A percentile compares a stretch with the other conserved stretches of the same genome.
These are phyloP conservation scores for Chamaecyparis obtusa DNA, from an alignment of 75 land plant species.

Conservation along the genomic window DNA sequence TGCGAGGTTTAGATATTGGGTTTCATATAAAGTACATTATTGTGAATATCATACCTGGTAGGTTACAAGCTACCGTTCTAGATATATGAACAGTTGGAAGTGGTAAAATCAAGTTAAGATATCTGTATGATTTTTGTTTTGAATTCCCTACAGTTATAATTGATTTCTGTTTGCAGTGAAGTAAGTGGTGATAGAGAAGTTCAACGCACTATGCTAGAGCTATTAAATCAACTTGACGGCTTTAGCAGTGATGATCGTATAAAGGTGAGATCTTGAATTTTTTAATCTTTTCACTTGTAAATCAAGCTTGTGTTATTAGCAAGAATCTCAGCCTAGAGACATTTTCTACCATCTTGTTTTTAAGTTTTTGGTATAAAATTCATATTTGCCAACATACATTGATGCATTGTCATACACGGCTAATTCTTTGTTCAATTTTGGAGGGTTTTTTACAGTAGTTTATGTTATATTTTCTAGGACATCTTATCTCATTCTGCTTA, in stretches of 20 bases:
- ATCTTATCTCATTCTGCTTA: no score
- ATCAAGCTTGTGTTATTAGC: background rate
- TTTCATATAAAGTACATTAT: background rate
- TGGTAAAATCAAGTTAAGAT: background rate
- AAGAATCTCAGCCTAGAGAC: background rate
- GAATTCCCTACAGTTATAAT: background rate
- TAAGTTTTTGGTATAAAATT: background rate
- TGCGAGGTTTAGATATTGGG: background rate
- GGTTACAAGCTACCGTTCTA: background rate
- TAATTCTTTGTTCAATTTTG: no score
- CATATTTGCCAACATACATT: background rate
- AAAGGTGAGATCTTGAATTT: slow-evolving; percentile 46
- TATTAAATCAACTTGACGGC: slow-evolving; percentile 97
- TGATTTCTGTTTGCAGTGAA: slow-evolving; percentile 60
- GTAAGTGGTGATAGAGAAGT: slow-evolving; percentile 98
- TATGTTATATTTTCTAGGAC: no score
- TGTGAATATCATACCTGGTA: background rate
- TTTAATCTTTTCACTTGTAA: background rate
- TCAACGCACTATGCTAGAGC: slow-evolving; percentile 94
- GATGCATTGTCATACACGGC: no score
- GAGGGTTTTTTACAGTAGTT: no score
- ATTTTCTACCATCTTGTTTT: background rate
- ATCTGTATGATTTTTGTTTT: background rate
- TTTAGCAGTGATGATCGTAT: slow-evolving; percentile 97
- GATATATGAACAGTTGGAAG: background rate